These are phyloP conservation scores for Parathielavia appendiculata DNA, from an alignment of 495 filamentous ascomycete genomes.

Conservation along the genomic window DNA sequence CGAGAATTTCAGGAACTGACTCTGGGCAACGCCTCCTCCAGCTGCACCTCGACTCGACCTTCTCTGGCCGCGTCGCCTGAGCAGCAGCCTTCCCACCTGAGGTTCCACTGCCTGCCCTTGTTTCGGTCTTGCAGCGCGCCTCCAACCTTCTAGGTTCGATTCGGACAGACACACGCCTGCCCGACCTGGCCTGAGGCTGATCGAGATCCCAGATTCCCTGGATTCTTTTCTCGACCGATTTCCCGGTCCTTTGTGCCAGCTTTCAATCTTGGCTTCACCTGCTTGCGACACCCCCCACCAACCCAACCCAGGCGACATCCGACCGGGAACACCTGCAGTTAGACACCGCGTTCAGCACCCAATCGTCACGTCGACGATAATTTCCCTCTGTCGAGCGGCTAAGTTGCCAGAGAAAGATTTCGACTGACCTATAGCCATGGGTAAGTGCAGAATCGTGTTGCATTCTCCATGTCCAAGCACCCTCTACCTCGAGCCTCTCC, in stretches of 20 bases:
- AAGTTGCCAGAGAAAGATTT: constrained; percentile 36
- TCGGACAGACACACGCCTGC: constrained; percentile 29
- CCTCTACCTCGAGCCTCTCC: constrained; percentile 1
- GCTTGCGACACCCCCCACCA: constrained; percentile 21
- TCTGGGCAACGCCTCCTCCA: constrained; percentile 19
- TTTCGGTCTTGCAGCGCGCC: constrained; percentile 31
- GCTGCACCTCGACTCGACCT: constrained; percentile 19
- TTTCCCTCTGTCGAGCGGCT: constrained; percentile 38
- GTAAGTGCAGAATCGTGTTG: constrained; percentile 38
- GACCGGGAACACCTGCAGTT: constrained; percentile 24
- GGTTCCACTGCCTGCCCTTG: constrained; percentile 20
- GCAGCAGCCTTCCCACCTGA: background rate
- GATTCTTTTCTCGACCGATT: constrained; percentile 12
- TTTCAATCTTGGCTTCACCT: constrained; percentile 26
- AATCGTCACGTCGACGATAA: constrained; percentile 34
- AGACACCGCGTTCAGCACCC: constrained; percentile 26
- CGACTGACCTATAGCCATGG: constrained; percentile 36
- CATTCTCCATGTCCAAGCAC: constrained; percentile 16
- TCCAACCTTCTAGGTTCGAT: constrained; percentile 16
- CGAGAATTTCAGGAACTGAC: constrained; percentile 18
- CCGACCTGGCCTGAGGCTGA: constrained; percentile 25
- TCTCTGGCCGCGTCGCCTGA: constrained; percentile 19
- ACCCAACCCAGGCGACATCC: constrained; percentile 18
- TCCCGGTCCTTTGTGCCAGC: constrained; percentile 29
- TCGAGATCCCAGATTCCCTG: constrained; percentile 15